These are phyloP conservation scores for Paraglomus occultum DNA, from an alignment of 192 early-diverging fungal species.

Conservation along the genomic window DNA sequence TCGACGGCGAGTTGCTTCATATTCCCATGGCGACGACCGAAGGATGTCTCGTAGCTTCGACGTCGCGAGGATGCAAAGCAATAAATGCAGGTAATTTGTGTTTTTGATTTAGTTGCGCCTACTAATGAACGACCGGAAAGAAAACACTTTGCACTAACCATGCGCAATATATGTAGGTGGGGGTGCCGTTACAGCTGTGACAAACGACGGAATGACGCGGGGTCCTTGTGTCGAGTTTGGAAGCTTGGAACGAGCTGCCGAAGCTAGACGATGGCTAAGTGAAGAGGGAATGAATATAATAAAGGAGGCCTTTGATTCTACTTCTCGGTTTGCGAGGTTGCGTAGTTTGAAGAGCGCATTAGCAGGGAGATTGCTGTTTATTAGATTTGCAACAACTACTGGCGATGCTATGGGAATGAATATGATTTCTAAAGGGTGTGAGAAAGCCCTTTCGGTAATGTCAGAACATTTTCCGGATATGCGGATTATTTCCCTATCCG, in stretches of 20 bases:
- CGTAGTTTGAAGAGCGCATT: constrained; percentile 77
- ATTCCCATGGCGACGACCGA: constrained; percentile 97
- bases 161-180: constrained; percentile 58
- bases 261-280: constrained; percentile 75
- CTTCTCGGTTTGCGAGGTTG: constrained; percentile 85
- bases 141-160: too few species aligned
- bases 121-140: constrained; percentile 44
- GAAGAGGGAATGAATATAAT: constrained; percentile 58
- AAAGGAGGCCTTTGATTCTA: constrained; percentile 80
- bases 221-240: constrained; percentile 91
- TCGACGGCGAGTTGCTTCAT: constrained; percentile 79
- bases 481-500: constrained; percentile 77
- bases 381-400: constrained; percentile 87
- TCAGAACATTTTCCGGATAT: constrained; percentile 65
- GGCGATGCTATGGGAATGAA: constrained; percentile 99
- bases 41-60: constrained; percentile 85
- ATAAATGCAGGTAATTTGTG: constrained; percentile 70
- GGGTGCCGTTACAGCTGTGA: constrained; percentile 78
- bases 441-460: constrained; percentile 71
- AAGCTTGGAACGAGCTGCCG: constrained; percentile 58
- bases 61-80: constrained; percentile 93
- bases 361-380: constrained; percentile 79
- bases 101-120: constrained; percentile 63
- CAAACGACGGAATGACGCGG: constrained; percentile 87
- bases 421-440: constrained; percentile 96